phyloP scores from a whole-genome alignment of 2,329 filamentous ascomycete genomes.

The Sclerotinia trifoliorum region DNA sequence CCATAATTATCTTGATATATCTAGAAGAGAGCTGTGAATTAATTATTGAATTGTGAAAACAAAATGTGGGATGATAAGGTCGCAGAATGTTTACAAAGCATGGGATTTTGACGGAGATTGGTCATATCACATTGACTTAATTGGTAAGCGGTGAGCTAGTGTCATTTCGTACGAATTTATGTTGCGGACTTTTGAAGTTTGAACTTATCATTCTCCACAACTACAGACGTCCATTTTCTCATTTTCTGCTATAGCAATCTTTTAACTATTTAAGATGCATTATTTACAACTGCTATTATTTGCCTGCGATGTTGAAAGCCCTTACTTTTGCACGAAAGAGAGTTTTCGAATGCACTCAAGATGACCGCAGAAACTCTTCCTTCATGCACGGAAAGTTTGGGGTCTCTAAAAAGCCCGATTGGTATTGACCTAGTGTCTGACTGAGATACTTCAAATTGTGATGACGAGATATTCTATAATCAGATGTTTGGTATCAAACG shows the following conservation, averaged over 20 bases:
- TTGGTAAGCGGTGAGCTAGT: conserved; percentile 18
- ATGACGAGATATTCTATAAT: too few species aligned
- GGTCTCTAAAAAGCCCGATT: too few species aligned
- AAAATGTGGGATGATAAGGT: not conserved
- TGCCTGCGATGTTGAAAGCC: not conserved
- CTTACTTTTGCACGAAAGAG: not conserved
- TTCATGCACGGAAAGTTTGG: not conserved
- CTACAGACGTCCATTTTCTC: too few species aligned
- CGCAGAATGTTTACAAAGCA: conserved; percentile 23
- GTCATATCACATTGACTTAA: conserved; percentile 10
- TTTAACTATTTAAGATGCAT: too few species aligned
- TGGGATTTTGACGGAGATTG: not conserved
- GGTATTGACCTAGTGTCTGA: too few species aligned
- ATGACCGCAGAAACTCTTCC: not conserved
- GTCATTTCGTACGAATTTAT: too few species aligned
- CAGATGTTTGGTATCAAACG: not conserved
- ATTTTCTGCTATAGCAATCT: too few species aligned
- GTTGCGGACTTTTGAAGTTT: not conserved
- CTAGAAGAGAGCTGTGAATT: not conserved
- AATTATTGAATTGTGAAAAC: not conserved
- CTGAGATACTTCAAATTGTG: too few species aligned
- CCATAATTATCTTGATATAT: conserved; percentile 54
- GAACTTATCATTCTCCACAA: not conserved
- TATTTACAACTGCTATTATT: not conserved
- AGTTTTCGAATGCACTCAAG: not conserved